These are phyloP conservation scores for Hypoxylon sp. DNA, from an alignment of 2,329 filamentous ascomycete genomes.

Conservation along the genomic window DNA sequence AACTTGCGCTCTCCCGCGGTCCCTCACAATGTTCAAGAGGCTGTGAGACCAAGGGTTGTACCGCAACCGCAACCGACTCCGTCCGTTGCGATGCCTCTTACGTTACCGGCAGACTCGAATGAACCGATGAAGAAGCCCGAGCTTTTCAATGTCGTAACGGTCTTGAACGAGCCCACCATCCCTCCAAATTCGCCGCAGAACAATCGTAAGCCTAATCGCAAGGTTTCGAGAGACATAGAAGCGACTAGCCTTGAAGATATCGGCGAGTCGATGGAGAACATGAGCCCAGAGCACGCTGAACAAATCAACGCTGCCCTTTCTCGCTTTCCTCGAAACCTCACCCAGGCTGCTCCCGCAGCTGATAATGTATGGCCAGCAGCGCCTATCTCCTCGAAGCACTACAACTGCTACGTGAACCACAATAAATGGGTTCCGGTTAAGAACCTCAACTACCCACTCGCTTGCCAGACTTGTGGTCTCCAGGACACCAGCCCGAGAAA, in stretches of 20 bases:
- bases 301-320: slow-evolving; percentile 38
- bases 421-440: slow-evolving; percentile 60
- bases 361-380: slow-evolving; percentile 52
- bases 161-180: slow-evolving; percentile 30
- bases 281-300: slow-evolving; percentile 30
- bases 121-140: slow-evolving; percentile 37
- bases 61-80: slow-evolving; percentile 21
- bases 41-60: slow-evolving; percentile 18
- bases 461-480: slow-evolving; percentile 66
- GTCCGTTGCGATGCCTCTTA: slow-evolving; percentile 11
- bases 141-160: slow-evolving; percentile 38
- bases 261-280: slow-evolving; percentile 33
- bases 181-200: slow-evolving; percentile 26
- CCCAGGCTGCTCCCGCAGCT: slow-evolving; percentile 15
- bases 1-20: slow-evolving; percentile 25
- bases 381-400: slow-evolving; percentile 57
- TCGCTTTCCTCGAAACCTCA: slow-evolving; percentile 42
- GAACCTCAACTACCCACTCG: slow-evolving; percentile 64
- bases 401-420: slow-evolving; percentile 63
- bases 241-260: slow-evolving; percentile 34
- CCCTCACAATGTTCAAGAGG: slow-evolving; percentile 29
- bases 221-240: slow-evolving; percentile 16
- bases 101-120: slow-evolving; percentile 19
- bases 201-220: slow-evolving; percentile 31
- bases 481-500: slow-evolving; percentile 60